These are phyloP conservation scores for Brassica incana DNA, from an alignment of 345 rosid species.

Conservation along the genomic window DNA sequence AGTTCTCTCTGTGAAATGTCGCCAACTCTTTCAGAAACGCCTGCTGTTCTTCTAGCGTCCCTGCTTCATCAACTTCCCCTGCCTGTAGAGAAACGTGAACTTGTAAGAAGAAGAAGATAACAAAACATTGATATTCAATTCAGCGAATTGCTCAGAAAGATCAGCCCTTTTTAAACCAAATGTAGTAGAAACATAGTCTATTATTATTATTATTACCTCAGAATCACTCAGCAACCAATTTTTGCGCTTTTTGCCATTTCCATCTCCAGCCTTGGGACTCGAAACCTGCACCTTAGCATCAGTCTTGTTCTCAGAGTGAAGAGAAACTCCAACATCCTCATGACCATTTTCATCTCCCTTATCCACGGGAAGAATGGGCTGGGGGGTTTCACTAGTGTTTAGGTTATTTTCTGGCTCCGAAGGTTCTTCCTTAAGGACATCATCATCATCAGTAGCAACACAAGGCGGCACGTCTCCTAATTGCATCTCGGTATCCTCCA, in stretches of 20 bases:
- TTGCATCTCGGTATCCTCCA: slow-evolving; percentile 55
- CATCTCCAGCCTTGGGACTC: slow-evolving; percentile 39
- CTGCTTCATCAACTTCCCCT: slow-evolving; percentile 55
- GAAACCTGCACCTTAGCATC: slow-evolving; percentile 28
- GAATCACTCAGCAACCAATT: slow-evolving; percentile 55
- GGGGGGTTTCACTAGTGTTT: slow-evolving; percentile 27
- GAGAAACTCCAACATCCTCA: slow-evolving; percentile 9
- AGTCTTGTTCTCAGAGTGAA: slow-evolving; percentile 29
- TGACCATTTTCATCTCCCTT: slow-evolving; percentile 5
- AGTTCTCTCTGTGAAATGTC: slow-evolving; percentile 51
- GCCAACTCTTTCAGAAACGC: slow-evolving; percentile 72
- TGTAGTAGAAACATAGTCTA: background rate
- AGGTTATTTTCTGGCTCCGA: slow-evolving; percentile 8
- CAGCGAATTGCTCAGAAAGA: background rate
- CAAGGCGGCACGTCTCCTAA: slow-evolving; percentile 36
- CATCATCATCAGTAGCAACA: slow-evolving; percentile 6
- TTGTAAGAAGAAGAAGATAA: background rate
- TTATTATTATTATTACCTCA: slow-evolving; percentile 46
- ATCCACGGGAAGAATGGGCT: background rate
- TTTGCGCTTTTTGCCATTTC: slow-evolving; percentile 45
- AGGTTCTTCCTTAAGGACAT: slow-evolving; percentile 35
- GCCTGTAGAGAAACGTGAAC: slow-evolving; percentile 45
- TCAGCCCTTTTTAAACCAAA: background rate
- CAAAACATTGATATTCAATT: background rate
- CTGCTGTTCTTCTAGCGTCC: slow-evolving; percentile 65